phyloP scores from a whole-genome alignment of 1,139 yeast genomes.

The Blastobotrys arbuscula region DNA sequence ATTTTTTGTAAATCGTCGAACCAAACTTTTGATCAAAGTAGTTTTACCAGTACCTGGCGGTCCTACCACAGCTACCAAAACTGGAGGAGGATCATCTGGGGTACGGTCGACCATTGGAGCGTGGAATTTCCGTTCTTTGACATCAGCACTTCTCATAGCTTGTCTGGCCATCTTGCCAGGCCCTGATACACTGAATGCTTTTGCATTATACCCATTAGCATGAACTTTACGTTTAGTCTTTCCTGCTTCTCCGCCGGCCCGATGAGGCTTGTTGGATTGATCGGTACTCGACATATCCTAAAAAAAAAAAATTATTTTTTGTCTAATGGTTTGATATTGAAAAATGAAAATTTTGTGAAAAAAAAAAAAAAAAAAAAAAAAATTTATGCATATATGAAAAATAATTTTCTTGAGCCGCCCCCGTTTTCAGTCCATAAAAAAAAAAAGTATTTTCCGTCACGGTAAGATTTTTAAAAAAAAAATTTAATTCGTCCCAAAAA shows the following conservation, averaged over 20 bases:
- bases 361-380: neutral
- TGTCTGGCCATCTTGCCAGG: conserved; percentile 83
- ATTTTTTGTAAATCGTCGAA: conserved; percentile 85
- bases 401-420: neutral
- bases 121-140: conserved; percentile 77
- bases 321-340: neutral
- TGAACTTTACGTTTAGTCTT: conserved; percentile 82
- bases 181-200: conserved; percentile 91
- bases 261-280: conserved; percentile 44
- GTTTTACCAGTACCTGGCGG: conserved; percentile 99
- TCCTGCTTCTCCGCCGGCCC: conserved; percentile 40
- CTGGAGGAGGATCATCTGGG: conserved; percentile 98
- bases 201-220: conserved; percentile 85
- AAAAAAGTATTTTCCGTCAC: too few species aligned
- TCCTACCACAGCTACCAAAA: conserved; percentile 93
- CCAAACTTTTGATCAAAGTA: conserved; percentile 83
- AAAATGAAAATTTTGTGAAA: neutral
- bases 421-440: too few species aligned
- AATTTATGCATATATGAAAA: neutral
- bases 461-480: too few species aligned
- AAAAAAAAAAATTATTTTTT: neutral
- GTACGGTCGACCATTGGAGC: conserved; percentile 98
- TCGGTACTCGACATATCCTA: neutral
- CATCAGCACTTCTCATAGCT: conserved; percentile 80
- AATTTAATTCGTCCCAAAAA: too few species aligned